A percentile compares a stretch with the other conserved stretches of the same genome.
Evolutionary conservation across 768 basidiomycete species (phyloP).

Genomic region (Postia placenta): DNA sequence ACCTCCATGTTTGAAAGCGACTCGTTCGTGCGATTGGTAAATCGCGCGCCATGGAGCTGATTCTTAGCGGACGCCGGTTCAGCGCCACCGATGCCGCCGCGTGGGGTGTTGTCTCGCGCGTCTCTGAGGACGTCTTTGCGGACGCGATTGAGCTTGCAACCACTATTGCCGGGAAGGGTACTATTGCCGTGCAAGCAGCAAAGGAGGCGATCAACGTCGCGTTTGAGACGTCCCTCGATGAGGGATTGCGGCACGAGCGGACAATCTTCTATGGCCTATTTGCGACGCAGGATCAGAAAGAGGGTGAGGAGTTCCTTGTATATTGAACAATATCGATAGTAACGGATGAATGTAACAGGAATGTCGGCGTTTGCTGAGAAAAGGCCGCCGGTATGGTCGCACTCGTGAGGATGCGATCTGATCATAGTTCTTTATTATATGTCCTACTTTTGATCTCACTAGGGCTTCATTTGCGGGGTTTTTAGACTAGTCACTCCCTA

Average conservation of each 20-base stretch:
- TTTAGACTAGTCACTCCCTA: too few species aligned
- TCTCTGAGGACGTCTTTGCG: conserved; percentile 74
- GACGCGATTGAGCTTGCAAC: conserved; percentile 81
- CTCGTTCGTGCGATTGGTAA: conserved; percentile 84
- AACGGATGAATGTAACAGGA: conserved; percentile 41
- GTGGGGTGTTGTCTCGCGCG: conserved; percentile 84
- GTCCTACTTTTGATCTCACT: too few species aligned
- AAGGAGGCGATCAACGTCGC: conserved; percentile 96
- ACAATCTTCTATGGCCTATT: conserved; percentile 89
- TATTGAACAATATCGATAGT: conserved; percentile 4
- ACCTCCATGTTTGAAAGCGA: too few species aligned
- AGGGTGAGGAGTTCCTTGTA: conserved; percentile 50
- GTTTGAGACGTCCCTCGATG: conserved; percentile 71
- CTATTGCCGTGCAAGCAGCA: conserved; percentile 74
- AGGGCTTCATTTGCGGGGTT: too few species aligned
- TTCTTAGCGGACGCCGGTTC: conserved; percentile 81
- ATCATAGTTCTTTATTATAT: too few species aligned
- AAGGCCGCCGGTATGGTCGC: conserved; percentile 78
- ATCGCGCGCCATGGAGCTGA: conserved; percentile 90
- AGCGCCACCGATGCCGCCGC: conserved; percentile 74
- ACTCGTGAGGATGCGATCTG: conserved; percentile 39
- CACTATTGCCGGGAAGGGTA: conserved; percentile 76
- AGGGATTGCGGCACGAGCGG: conserved; percentile 85
- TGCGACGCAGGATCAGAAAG: conserved; percentile 92
- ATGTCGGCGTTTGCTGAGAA: conserved; percentile 96